Conservation (phyloP, 148 eudicot genomes). For the Silene latifolia region DNA sequence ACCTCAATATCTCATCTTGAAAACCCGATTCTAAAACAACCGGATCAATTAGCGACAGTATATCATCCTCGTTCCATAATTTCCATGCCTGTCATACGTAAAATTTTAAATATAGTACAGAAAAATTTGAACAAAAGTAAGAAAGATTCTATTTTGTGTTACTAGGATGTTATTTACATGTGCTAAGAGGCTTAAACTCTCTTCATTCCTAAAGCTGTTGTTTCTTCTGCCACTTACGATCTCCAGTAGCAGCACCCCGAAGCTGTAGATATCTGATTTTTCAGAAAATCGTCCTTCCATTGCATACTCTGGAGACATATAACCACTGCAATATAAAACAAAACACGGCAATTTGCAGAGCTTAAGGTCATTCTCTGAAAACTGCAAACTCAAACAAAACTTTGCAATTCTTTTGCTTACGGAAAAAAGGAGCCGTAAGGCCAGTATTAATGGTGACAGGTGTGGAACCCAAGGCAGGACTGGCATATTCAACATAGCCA, state of each 20-base stretch:
- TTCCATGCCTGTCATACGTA: constrained; percentile 28
- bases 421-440: no score
- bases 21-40: constrained; percentile 1
- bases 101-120: background rate
- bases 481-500: background rate
- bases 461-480: background rate
- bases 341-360: background rate
- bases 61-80: constrained; percentile 27
- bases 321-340: constrained; percentile 27
- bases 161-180: constrained; percentile 23
- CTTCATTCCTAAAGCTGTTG: constrained; percentile 28
- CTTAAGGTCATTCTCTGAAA: no score
- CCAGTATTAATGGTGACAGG: no score
- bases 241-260: constrained; percentile 39
- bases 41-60: constrained; percentile 11
- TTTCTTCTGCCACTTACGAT: constrained; percentile 36
- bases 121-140: background rate
- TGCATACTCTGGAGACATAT: constrained; percentile 38
- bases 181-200: constrained; percentile 22
- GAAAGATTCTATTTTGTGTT: background rate
- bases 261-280: constrained; percentile 38
- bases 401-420: no score
- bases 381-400: no score
- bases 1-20: constrained; percentile 16
- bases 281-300: constrained; percentile 37